Evolutionary conservation across 208 protist genomes (phyloP), one percentile per base, ranked within the genome.

Genomic region (Trypanosoma scelopori): DNA sequence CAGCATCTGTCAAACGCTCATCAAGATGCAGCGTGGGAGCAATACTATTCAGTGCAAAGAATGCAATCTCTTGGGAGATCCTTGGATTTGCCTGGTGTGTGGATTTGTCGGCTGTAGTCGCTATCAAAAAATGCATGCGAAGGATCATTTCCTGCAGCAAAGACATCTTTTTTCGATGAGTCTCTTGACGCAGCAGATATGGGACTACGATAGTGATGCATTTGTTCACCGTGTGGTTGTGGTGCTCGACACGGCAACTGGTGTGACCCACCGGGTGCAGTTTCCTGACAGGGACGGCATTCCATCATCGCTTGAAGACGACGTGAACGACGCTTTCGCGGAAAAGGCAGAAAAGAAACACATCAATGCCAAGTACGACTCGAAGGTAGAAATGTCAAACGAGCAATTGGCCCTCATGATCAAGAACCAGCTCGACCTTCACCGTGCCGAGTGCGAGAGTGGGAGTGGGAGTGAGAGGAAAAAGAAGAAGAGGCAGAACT

Each of bases 41-140:
- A 35, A 30, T 30, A 12, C 20, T 27, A 64, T 90, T 32, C 68
- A 67, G 50, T 96, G 91, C 74, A 68, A 85, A 62, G 78, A 74
- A 20, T 96, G 91, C 66, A 60, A 80, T 0, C 69, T 86, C 45
- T 49, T 74, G 5, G 82, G 82, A 3, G 91, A 97, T 56, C 84
- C 87, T 30, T 97, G 93, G 93, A 84, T 94, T 48, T 97, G 93
- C 62, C 58, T 96, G 20, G 68, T 94, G n/a, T 97, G 93, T 73
- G 89, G 89, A 27, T 96, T 91, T 71, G 85, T 95, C 1, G 93
- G 93, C n/a, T 97, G 93, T 65, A 93, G 91, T 65, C 78, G 93
- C 9, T 97, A 97, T 66, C 88, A 93, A 48, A 83, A 78, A n/a
- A 89, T 85, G 82, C 93, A 97, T 71, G 91, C 91, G 47, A 83